Conservation (phyloP, 495 filamentous ascomycete species). For the Penicillium canescens region DNA sequence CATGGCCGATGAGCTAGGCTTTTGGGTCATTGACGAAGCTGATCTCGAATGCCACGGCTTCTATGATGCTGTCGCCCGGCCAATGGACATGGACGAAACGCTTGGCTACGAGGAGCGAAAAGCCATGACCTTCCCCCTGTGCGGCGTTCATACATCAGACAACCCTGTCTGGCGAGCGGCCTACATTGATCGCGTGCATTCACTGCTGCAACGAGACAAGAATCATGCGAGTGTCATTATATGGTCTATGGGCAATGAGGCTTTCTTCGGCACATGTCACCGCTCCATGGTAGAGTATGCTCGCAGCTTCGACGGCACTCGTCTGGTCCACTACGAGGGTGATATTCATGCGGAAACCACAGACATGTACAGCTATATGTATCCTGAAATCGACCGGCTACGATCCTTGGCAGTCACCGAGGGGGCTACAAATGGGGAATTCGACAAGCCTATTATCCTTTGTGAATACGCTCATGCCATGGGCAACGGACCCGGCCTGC, state of each 20-base stretch:
- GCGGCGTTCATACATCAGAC: constrained; percentile 62
- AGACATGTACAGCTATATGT: constrained; percentile 71
- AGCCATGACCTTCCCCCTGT: constrained; percentile 43
- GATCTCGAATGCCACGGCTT: constrained; percentile 74
- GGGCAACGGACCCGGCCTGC: constrained; percentile 69
- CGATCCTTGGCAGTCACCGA: constrained; percentile 18
- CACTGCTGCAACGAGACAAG: constrained; percentile 65
- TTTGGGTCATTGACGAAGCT: constrained; percentile 72
- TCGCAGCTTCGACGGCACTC: constrained; percentile 53
- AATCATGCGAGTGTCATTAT: constrained; percentile 66
- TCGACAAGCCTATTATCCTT: constrained; percentile 58
- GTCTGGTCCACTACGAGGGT: constrained; percentile 68
- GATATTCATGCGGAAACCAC: constrained; percentile 57
- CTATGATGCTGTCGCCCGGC: constrained; percentile 47
- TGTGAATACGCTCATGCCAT: constrained; percentile 73
- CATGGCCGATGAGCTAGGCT: constrained; percentile 66
- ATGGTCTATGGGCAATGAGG: constrained; percentile 71
- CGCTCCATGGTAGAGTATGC: constrained; percentile 63
- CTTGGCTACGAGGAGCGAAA: constrained; percentile 56
- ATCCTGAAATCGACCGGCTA: constrained; percentile 53
- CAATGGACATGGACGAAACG: constrained; percentile 45
- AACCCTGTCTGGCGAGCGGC: constrained; percentile 63
- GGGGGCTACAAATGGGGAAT: constrained; percentile 43
- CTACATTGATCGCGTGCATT: constrained; percentile 64
- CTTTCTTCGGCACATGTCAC: constrained; percentile 66